Conservation (phyloP, 306 rosid species). For the Vigna nakashimae region DNA sequence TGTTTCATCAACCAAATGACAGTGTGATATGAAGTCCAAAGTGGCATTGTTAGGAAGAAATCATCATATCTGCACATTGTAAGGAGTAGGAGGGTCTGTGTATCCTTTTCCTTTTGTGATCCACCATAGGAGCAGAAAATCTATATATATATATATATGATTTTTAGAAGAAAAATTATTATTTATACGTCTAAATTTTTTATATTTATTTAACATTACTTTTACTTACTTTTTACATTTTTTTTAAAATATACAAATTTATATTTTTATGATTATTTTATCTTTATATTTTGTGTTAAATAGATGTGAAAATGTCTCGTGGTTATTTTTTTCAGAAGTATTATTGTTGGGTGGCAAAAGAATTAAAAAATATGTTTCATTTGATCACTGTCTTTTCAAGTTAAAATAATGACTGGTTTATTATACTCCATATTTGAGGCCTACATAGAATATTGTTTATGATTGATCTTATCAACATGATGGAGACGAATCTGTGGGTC, state of each 20-base stretch:
- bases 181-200: too few species aligned
- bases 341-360: constrained; percentile 25
- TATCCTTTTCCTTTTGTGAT: constrained; percentile 2
- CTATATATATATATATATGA: background rate
- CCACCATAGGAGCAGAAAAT: constrained; percentile 41
- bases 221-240: too few species aligned
- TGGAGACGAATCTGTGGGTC: constrained; percentile 31
- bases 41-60: constrained; percentile 3
- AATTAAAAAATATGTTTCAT: background rate
- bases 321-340: background rate
- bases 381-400: constrained; percentile 43
- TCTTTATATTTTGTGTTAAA: too few species aligned
- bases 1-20: constrained; percentile 9
- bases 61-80: background rate
- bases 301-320: too few species aligned
- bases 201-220: too few species aligned
- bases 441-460: background rate
- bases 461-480: constrained; percentile 6
- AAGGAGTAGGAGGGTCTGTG: constrained; percentile 14
- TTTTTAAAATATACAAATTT: too few species aligned
- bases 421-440: background rate
- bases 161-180: too few species aligned
- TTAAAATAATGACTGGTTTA: background rate
- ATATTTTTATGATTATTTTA: too few species aligned
- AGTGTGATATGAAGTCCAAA: constrained; percentile 23